Evolutionary conservation across 1,139 yeast species (phyloP).

Genomic region (Blastobotrys indianensis): DNA sequence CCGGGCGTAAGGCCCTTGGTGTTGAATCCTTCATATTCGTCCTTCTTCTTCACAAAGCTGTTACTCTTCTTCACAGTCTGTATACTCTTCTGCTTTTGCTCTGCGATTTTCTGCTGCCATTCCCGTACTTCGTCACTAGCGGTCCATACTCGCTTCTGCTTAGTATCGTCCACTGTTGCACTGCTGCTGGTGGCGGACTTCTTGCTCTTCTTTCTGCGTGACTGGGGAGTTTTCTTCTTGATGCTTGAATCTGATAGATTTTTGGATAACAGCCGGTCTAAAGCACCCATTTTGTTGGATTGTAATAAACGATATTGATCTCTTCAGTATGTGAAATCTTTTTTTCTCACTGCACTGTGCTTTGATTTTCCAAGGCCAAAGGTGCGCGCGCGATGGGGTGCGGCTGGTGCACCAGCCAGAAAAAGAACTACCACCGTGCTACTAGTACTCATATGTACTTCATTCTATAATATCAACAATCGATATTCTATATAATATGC

Average conservation of each 20-base stretch:
- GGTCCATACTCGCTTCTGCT: conserved; percentile 6
- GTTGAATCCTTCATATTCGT: conserved; percentile 10
- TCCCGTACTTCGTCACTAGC: conserved; percentile 11
- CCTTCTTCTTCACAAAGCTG: conserved; percentile 7
- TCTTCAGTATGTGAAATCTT: no score
- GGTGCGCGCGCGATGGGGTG: no score
- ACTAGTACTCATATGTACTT: no score
- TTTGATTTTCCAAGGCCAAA: no score
- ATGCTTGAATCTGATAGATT: not conserved
- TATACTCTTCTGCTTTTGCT: not conserved
- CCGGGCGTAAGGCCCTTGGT: conserved; percentile 74
- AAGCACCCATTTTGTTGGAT: conserved; percentile 3
- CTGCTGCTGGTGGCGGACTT: conserved; percentile 1
- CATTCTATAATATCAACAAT: no score
- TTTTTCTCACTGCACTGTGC: no score
- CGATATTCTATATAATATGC: no score
- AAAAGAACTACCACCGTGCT: no score
- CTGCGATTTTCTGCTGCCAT: conserved; percentile 10
- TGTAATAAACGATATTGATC: not conserved
- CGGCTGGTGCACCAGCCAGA: no score
- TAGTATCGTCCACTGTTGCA: conserved; percentile 2
- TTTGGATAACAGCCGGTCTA: conserved; percentile 10
- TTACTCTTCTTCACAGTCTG: conserved; percentile 2
- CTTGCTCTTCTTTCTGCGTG: conserved; percentile 7
- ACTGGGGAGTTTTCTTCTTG: conserved; percentile 2